Percentiles rank a stretch among this genome's conserved stretches.
phyloP scores from a whole-genome alignment of 306 rosid species.

The Psophocarpus tetragonolobus region DNA sequence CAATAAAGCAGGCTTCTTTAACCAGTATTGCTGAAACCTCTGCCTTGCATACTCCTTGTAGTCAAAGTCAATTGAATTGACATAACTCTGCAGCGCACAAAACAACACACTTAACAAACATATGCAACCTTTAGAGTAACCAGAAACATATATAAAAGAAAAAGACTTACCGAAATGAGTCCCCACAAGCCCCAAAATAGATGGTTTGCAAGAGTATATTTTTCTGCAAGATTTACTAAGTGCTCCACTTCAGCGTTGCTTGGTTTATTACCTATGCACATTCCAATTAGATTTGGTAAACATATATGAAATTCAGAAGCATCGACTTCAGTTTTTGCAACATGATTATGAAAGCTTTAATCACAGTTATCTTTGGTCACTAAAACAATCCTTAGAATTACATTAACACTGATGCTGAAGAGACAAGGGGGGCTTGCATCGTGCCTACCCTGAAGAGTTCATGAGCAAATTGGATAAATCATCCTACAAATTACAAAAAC shows the following conservation, averaged over 20 bases:
- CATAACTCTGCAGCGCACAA: constrained; percentile 56
- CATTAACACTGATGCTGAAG: neutral
- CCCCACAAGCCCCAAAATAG: constrained; percentile 97
- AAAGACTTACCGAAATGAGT: constrained; percentile 70
- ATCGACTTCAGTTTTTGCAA: neutral
- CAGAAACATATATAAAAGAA: neutral
- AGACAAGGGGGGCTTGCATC: neutral
- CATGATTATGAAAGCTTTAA: neutral
- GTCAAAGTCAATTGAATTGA: constrained; percentile 85
- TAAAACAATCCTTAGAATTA: neutral
- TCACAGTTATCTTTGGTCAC: neutral
- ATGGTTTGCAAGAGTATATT: constrained; percentile 80
- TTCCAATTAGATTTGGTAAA: neutral
- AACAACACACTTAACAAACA: constrained; percentile 12
- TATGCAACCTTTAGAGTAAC: neutral
- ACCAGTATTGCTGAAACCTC: constrained; percentile 77
- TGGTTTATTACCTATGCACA: constrained; percentile 45
- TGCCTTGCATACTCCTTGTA: constrained; percentile 87
- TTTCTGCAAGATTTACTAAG: constrained; percentile 54
- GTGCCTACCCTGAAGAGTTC: neutral
- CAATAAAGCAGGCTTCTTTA: constrained; percentile 54
- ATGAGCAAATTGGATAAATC: neutral
- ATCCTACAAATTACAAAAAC: neutral
- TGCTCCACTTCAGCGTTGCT: constrained; percentile 58
- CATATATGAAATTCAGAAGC: neutral